These are phyloP conservation scores for Fremontodendron californicum DNA, from an alignment of 345 rosid genomes.

Conservation along the genomic window DNA sequence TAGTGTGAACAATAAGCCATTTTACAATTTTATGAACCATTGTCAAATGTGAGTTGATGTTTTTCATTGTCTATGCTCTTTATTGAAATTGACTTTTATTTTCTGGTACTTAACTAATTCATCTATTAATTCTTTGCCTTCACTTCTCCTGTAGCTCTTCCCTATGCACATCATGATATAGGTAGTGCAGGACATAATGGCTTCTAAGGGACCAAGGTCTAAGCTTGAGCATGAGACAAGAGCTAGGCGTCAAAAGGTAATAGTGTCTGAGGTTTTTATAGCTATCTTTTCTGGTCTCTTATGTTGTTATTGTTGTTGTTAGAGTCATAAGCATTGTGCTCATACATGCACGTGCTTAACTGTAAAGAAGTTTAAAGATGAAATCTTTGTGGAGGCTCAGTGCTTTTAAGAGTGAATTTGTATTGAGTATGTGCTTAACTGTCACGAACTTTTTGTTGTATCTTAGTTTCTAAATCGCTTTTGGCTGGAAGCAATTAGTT, in stretches of 20 bases:
- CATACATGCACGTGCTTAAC: not conserved
- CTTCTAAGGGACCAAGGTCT: slow-evolving; percentile 61
- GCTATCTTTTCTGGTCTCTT: not conserved
- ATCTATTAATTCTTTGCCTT: not conserved
- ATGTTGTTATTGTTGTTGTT: not conserved
- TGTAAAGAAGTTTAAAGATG: not conserved
- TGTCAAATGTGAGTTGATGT: not conserved
- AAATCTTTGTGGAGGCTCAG: not conserved
- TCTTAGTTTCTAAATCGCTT: not conserved
- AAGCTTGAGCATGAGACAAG: slow-evolving; percentile 77
- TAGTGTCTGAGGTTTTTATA: slow-evolving; percentile 5
- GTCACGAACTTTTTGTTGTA: not conserved
- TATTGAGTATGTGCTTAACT: not conserved
- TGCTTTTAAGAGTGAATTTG: not conserved
- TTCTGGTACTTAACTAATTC: not conserved
- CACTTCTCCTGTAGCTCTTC: not conserved
- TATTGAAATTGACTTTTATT: not conserved
- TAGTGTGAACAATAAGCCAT: not conserved
- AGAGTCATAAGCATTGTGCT: not conserved
- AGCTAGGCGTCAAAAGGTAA: slow-evolving; percentile 89
- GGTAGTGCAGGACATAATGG: slow-evolving; percentile 38
- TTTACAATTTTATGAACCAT: not conserved
- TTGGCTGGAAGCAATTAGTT: not conserved
- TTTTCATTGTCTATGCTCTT: not conserved
- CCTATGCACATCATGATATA: slow-evolving; percentile 19